A percentile compares a stretch with the other conserved stretches of the same genome.
These are phyloP conservation scores for Leccinum imitatum DNA, from an alignment of 768 basidiomycete genomes.

Conservation along the genomic window DNA sequence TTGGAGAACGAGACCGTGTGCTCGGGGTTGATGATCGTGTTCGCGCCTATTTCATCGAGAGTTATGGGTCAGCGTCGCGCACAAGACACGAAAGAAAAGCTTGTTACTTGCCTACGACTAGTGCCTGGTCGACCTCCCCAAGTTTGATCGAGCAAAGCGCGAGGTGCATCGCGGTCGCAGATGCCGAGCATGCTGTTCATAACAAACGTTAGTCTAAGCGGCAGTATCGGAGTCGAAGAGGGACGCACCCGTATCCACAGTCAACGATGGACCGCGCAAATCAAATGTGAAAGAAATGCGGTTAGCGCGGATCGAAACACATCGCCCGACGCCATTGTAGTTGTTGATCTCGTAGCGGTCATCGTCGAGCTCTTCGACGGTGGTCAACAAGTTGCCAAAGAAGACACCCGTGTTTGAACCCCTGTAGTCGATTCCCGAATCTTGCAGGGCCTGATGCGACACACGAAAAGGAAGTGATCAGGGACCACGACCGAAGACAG, in stretches of 20 bases:
- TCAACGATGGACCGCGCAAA: slow-evolving; percentile 47
- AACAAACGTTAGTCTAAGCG: neutral
- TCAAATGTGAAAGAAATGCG: slow-evolving; percentile 37
- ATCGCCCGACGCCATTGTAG: slow-evolving; percentile 32
- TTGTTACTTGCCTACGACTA: slow-evolving; percentile 34
- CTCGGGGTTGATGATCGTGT: slow-evolving; percentile 30
- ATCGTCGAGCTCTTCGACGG: slow-evolving; percentile 29
- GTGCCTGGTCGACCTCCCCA: slow-evolving; percentile 48
- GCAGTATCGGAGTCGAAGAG: neutral
- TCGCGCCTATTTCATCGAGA: slow-evolving; percentile 20
- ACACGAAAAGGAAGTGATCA: neutral
- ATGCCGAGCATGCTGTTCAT: slow-evolving; percentile 42
- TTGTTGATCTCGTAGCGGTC: slow-evolving; percentile 29
- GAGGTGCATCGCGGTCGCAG: slow-evolving; percentile 46
- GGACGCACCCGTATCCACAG: slow-evolving; percentile 36
- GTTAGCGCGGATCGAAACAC: slow-evolving; percentile 32
- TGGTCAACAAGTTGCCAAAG: slow-evolving; percentile 34
- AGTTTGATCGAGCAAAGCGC: slow-evolving; percentile 43
- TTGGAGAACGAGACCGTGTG: slow-evolving; percentile 29
- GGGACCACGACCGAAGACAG: neutral
- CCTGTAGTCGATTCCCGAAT: slow-evolving; percentile 49
- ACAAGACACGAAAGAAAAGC: neutral
- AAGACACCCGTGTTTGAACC: slow-evolving; percentile 43
- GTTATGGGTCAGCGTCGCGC: neutral
- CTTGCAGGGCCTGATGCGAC: slow-evolving; percentile 34